Evolutionary conservation across 2,329 filamentous ascomycete species (phyloP), one percentile per base, ranked within the genome.

Genomic region (Alternaria postmessia): DNA sequence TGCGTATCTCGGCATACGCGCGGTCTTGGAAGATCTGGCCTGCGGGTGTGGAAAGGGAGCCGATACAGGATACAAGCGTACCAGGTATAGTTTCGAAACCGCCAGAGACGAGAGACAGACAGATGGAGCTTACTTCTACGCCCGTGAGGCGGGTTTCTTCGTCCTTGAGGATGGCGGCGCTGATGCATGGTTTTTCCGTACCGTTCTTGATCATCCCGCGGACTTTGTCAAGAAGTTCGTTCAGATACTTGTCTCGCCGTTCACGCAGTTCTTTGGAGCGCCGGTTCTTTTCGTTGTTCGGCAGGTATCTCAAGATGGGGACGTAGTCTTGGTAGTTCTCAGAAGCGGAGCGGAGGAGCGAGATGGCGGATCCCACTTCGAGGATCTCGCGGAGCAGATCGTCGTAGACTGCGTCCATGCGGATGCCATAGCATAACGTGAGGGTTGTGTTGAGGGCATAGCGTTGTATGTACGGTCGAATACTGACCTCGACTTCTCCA

Each of bases 311-410:
- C 30, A 86, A 68, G 2, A 81, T 71, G 0, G 84, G 84, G 7
- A 86, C 79, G 61, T 86, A 86, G 59, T 86, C 84, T 66, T 86
- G 84, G 26, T 80, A 80, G 61, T 86, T 86, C 69, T 86, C 84
- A 0, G 81, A 83, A 0, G 84, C 83, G 54, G 80, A 83, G 5
- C 84, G 79, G 3, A 86, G 70, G 1, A 85, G 75, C 2, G 79
- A 82, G 48, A 86, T 86, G 0, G 83, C 82, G 0, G 81, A 84
- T 1, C 83, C 84, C 4, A 86, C 84, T 59, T 86, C 75, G 0
- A 86, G 75, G 36, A 86, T 85, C 68, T 86, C 84, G 4, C 83
- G 78, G 8, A 86, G 72, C 47, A 86, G 73, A 1, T 79, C 78
- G 53, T 86, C 85, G 63, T 84, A 85, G 0, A 85, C 81, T 5